These are phyloP conservation scores for Vitis rupestris DNA, from an alignment of 164 flowering plant species.

Conservation along the genomic window DNA sequence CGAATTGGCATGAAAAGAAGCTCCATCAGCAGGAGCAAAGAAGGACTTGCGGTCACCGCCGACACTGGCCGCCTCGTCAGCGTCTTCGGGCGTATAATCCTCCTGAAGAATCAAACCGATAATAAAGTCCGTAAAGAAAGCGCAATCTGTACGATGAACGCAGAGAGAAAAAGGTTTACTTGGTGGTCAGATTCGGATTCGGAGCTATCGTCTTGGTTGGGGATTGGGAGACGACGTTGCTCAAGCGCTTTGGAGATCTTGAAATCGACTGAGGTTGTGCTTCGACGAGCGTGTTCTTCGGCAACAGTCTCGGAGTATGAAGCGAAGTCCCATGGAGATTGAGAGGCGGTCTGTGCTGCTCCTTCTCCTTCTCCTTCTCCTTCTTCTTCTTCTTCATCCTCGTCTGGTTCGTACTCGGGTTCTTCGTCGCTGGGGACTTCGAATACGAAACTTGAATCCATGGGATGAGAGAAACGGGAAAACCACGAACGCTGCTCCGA, in stretches of 20 bases:
- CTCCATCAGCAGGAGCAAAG: constrained; percentile 63
- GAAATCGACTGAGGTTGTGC: constrained; percentile 84
- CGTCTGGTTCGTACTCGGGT: constrained; percentile 23
- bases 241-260: constrained; percentile 63
- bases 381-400: constrained; percentile 12
- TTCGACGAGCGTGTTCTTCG: constrained; percentile 81
- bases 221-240: constrained; percentile 26
- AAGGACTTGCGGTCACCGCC: constrained; percentile 39
- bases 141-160: background rate
- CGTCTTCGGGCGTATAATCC: constrained; percentile 54
- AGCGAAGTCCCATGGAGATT: constrained; percentile 93
- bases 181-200: constrained; percentile 50
- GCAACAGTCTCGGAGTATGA: constrained; percentile 71
- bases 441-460: too few species aligned
- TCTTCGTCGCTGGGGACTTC: constrained; percentile 6
- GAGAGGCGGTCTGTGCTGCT: constrained; percentile 18
- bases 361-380: constrained; percentile 4
- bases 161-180: constrained; percentile 26
- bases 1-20: constrained; percentile 78
- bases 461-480: background rate
- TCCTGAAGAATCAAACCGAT: constrained; percentile 37
- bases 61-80: constrained; percentile 21
- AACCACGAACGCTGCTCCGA: background rate
- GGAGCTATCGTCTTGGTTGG: constrained; percentile 24
- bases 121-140: background rate